Evolutionary conservation across 441 rosid species (phyloP), one percentile per base, ranked within the genome.

Genomic region (Macaranga tanarius): DNA sequence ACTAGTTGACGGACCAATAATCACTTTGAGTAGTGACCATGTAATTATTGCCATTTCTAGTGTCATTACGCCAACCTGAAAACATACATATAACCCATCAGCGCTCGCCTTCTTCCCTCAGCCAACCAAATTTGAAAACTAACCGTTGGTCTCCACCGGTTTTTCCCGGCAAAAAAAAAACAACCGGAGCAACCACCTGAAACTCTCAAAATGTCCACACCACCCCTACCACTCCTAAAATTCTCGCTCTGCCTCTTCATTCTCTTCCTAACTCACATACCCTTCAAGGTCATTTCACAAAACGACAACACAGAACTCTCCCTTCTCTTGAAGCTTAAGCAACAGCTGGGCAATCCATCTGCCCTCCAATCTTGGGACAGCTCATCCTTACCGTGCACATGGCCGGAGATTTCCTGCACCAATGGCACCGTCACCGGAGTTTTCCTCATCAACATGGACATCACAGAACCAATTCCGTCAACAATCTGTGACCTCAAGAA

Each of bases 401-500:
- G 97, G 99, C 73, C 82, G 7, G 83, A 34, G 77, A 77, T 92
- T 20, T 25, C 1, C 15, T 95, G 97, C 81, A 15, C 68, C 40
- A 75, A 9, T 25, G 78, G 86, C 17, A 38, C 82, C 0, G 89
- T 94, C 60, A 84, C 91, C 20, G 61, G 13, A 13, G 73, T 94
- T 7, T 4, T 2, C 12, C 92, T 94, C 48, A 0, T 17, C 0
- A 12, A 80, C 22, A 79, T 73, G 51, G 73, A 70, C 83, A 89
- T 94, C 76, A 80, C 83, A 7, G 80, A 10, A 4, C 19, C 52
- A 15, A 66, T 92, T 71, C 97, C 97, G 2, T 44, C 84, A 2
- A 71, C 81, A 10, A 81, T 95, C 9, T 92, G 99, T 54, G 77
- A 87, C 76, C 89, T 95, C 62, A 84, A 83, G 59, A 86, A 84